Evolutionary conservation across 257 asterid species (phyloP), one percentile per base, ranked within the genome.

Genomic region (Nicotiana benthamiana): DNA sequence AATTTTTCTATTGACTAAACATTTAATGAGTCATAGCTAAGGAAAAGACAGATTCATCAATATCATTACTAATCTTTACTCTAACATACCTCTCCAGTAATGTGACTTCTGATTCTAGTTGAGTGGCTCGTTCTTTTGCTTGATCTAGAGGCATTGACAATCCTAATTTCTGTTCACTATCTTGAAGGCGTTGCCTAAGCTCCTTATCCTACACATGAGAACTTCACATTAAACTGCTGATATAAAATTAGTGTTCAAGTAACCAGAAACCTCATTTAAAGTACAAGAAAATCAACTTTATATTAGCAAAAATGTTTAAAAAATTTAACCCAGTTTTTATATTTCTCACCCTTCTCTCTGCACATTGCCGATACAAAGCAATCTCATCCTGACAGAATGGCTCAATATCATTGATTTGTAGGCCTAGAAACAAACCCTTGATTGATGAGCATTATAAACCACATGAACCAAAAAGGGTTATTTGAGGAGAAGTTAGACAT

Each of bases 401-500:
- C 90, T 94, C 99, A 54, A 94, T 87, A 80, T 96, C 99, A 84
- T 96, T 92, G 83, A 96, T 91, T 77, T 96, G 99, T 80, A 94
- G 85, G 81, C 91, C 91, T 88, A 67, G 16, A 77, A 51, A 77
- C 10, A 40, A 66, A 65, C 27, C 40, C 20, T 91, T 91, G 43
- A 74, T 48, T 26, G 61, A 74, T 74, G 40, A 74, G 61, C 30
- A 74, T 48, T 26, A 15, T 74, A 24, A 74, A 74, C 24, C 61
- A 48, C 61, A 48, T 74, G 60, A 59, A 28, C 12, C 16, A 57
- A 12, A 80, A 24, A 32, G 40, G 16, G 62, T 74, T 60, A 6
- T 48, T 75, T 24, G 30, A 65, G 68, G 74, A 59, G 60, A 75
- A 32, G 61, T 24, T 26, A 68, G 30, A 75, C 82, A 87, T 91